Evolutionary conservation across 352 stramenopile genomes (phyloP), one percentile per base, ranked within the genome.

Genomic region (Globisporangium abappressorium): DNA sequence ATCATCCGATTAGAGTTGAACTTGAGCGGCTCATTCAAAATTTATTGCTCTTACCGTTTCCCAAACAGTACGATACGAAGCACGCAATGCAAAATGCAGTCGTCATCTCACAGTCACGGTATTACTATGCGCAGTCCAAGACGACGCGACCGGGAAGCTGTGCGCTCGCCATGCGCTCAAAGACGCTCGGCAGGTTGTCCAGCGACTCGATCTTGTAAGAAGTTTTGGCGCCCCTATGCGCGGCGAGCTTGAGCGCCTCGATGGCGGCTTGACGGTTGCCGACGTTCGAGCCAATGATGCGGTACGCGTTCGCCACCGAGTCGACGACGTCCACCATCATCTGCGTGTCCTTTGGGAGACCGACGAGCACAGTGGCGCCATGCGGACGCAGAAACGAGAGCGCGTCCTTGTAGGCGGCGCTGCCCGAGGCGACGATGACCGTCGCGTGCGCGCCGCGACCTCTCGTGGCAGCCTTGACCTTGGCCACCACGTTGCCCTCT

Each of bases 341-440:
- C 1, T 69, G 65, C n/a, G 73, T 71, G 72, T 91, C 73, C n/a
- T 78, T 76, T 1, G 91, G 82, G 14, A 85, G 72, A n/a, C 90
- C 89, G 0, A 97, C 78, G 5, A 94, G 68, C 22, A 95, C 71
- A 5, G 91, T 70, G 1, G 73, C 84, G 28, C 91, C 91, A 41
- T 86, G 75, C 33, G 80, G 72, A 66, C 83, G 81, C 28, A 98
- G 62, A 51, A 93, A 83, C 28, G 73, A 65, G 28, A 92, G 60
- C 11, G 88, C 77, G 18, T 84, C 67, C 7, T 79, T 75, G 68
- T 94, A 82, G n/a, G 81, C 72, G 24, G 71, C 71, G 24, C 83
- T 79, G 9, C 77, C 67, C 6, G 89, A 79, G 11, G 90, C 91
- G 51, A 95, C 84, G 2, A 97, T 65, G 43, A 97, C 78, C 5